Base-by-base conservation (phyloP, 305 asterid species). In the Fraxinus dipetala region DNA sequence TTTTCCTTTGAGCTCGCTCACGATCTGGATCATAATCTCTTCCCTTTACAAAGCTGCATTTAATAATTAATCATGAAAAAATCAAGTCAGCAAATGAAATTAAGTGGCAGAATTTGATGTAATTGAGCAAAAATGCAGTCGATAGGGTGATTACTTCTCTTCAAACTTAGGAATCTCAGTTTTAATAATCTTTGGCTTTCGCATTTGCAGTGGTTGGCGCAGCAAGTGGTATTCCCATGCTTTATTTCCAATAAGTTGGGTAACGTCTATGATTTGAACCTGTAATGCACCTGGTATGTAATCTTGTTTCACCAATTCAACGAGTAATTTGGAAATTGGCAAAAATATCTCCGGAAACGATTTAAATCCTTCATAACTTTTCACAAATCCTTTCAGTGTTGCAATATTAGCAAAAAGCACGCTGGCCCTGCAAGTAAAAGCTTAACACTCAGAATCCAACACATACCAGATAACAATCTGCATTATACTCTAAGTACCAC, bases 21-120 rank as follows among this genome's bases (percentile, higher is more conserved):
- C 98, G 94, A 69, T 96, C 98, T 18, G 98, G 98, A 80, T 96
- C 98, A 40, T 96, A 96, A 79, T 96, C 99, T 86, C 99, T 90
- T 61, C 98, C 98, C 87, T 94, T 96, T 6, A 93, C 94, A 81
- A 87, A 96, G 90, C 99, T 96, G 95, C 84, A 80, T 28, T 72
- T 30, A 20, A 75, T 38, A 5, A 59, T 14, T 75, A 79, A 75
- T 16, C 56, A 59, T 79, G 75, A 59, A 77, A 24, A 18, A 69
- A 8, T 80, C n/a, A 10, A 31, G 51, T 82, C 76, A 8, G 61
- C 24, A 18, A 38, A 56, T 45, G 36, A 48, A 31, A 26, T 24
- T 67, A 63, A 20, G 34, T 11, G 9, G 30, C 26, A 36, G 54
- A 18, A 76, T 78, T 40, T 2, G 40, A 77, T 70, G n/a, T 3